Evolutionary conservation across 2,329 filamentous ascomycete species (phyloP), one percentile per base, ranked within the genome.

Genomic region (Neonectria neomacrospora): DNA sequence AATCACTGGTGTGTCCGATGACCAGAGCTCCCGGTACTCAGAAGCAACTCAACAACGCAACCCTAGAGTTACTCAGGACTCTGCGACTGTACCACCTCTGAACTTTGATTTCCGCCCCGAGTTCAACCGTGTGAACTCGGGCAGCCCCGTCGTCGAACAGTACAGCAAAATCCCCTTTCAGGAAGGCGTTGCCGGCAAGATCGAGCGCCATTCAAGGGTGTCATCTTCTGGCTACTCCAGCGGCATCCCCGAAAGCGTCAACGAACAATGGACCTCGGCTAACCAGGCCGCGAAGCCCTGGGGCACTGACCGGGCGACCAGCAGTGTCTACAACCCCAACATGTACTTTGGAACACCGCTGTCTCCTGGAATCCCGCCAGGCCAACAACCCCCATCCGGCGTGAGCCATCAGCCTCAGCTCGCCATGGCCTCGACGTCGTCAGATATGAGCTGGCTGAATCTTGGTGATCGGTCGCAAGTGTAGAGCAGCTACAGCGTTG

Each of bases 361-460:
- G 10, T 78, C 77, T 10, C 76, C 79, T 12, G 79, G 78, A 58
- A 65, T 73, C 2, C 74, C 65, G 22, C 66, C 79, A 12, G 37
- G 37, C 37, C 69, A 74, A 32, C 71, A 75, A n/a, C 70, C 75
- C 18, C 71, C 75, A 41, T 72, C 74, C 7, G 78, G 77, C 45
- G 74, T 83, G 61, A 85, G 80, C 73, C 78, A 76, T 54, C 83
- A 85, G 67, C 83, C 83, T 18, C 85, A 85, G 69, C 79, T 86
- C 30, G 77, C 80, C 22, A 83, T 80, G 77, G 81, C 85, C 51
- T 76, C 82, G 26, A 81, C 80, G 7, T 83, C 85, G 12, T 85
- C 84, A 54, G 91, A 94, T 76, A 92, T 94, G 90, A 92, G 90
- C 78, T 94, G 91, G 91, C 79, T 94, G 67, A 93, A 94, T 73